Evolutionary conservation across 2,329 filamentous ascomycete species (phyloP).

Genomic region (Scleromitrula shiraiana): DNA sequence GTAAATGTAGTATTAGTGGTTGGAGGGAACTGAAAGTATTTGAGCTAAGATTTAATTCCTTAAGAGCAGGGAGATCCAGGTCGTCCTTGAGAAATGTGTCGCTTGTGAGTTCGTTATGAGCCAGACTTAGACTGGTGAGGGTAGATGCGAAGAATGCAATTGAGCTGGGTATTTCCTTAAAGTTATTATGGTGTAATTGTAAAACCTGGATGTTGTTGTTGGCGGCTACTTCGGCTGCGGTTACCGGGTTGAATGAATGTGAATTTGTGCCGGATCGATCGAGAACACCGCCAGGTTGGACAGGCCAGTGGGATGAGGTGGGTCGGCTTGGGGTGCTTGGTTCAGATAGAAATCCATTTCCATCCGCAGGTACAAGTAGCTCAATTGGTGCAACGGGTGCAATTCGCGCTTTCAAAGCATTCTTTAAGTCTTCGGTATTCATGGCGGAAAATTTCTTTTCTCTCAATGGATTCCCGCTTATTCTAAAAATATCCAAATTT

Average conservation of each 20-base stretch:
- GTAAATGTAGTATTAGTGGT: constrained; percentile 56
- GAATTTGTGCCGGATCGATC: constrained; percentile 63
- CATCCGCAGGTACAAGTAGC: no score
- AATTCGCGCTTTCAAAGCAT: constrained; percentile 58
- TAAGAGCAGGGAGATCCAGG: constrained; percentile 64
- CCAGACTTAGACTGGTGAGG: constrained; percentile 63
- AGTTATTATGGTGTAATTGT: constrained; percentile 69
- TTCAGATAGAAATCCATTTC: constrained; percentile 19
- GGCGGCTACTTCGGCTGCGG: constrained; percentile 47
- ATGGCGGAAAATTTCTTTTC: constrained; percentile 82
- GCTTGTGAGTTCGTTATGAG: constrained; percentile 63
- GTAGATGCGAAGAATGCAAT: constrained; percentile 64
- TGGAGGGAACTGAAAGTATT: constrained; percentile 67
- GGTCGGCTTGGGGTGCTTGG: constrained; percentile 20
- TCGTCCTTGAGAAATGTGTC: constrained; percentile 57
- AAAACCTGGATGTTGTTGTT: constrained; percentile 47
- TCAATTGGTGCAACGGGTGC: constrained; percentile 43
- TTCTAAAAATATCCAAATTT: constrained; percentile 61
- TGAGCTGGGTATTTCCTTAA: constrained; percentile 60
- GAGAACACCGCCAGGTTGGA: constrained; percentile 43
- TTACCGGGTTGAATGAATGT: constrained; percentile 49
- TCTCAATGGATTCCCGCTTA: constrained; percentile 83
- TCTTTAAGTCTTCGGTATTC: constrained; percentile 73
- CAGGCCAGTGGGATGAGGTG: constrained; percentile 25
- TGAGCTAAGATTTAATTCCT: constrained; percentile 66